These are phyloP conservation scores for Vitellaria paradoxa DNA, from an alignment of 179 eudicot genomes.

Conservation along the genomic window DNA sequence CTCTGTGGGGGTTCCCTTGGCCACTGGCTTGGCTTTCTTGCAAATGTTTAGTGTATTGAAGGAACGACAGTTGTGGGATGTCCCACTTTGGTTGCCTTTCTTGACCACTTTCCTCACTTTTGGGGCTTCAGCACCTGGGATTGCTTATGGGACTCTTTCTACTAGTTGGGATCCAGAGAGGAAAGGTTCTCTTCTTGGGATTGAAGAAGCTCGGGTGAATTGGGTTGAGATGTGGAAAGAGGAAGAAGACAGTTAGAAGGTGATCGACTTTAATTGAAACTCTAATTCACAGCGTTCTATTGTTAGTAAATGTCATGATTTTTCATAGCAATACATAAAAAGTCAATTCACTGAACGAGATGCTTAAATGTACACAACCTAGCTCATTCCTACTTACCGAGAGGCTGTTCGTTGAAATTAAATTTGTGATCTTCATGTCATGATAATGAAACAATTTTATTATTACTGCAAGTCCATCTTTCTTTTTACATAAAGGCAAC, in stretches of 20 bases:
- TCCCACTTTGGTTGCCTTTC: conserved; percentile 65
- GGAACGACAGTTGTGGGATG: conserved; percentile 46
- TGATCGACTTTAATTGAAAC: no score
- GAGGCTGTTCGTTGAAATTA: no score
- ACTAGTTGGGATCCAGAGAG: conserved; percentile 70
- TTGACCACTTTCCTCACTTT: conserved; percentile 58
- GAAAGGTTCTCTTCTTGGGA: conserved; percentile 67
- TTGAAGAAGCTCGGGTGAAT: conserved; percentile 63
- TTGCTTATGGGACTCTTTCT: conserved; percentile 75
- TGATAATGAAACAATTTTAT: no score
- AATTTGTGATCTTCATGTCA: no score
- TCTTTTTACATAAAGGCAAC: no score
- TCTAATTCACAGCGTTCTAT: no score
- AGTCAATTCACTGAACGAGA: no score
- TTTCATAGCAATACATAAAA: no score
- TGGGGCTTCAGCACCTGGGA: conserved; percentile 77
- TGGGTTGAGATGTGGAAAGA: conserved; percentile 80
- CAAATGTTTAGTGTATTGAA: conserved; percentile 38
- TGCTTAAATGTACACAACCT: no score
- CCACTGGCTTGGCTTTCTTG: conserved; percentile 40
- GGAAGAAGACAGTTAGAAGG: conserved; percentile 17
- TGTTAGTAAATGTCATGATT: no score
- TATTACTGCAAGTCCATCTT: no score
- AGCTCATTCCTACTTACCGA: no score
- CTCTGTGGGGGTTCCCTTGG: conserved; percentile 64